Percentiles rank a stretch among this genome's conserved stretches.
Conservation (phyloP, 352 stramenopile species). For the Globisporangium irregulare region DNA sequence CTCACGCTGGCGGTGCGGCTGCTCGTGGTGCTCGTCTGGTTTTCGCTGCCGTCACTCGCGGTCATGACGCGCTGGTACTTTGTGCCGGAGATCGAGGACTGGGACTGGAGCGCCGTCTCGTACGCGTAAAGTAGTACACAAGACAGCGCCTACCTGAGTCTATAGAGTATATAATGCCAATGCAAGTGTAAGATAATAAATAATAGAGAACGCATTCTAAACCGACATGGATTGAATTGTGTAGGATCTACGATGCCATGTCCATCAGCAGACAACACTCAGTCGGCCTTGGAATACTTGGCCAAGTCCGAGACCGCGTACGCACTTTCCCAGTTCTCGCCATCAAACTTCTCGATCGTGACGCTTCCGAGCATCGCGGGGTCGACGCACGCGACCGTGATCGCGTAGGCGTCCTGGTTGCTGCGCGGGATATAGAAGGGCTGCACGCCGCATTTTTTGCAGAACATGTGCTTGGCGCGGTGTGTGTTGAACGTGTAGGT, state of each 20-base stretch:
- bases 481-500: constrained; percentile 85
- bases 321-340: constrained; percentile 64
- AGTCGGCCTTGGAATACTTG: constrained; percentile 33
- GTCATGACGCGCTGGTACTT: constrained; percentile 13
- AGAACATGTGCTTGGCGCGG: constrained; percentile 78
- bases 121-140: neutral
- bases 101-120: constrained; percentile 4
- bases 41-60: constrained; percentile 17
- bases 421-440: constrained; percentile 80
- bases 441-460: constrained; percentile 71
- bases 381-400: constrained; percentile 74
- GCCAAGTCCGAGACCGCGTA: constrained; percentile 34
- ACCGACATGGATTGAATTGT: neutral
- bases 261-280: neutral
- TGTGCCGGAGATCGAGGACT: constrained; percentile 11
- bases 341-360: constrained; percentile 66
- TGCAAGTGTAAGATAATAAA: neutral
- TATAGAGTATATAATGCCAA: neutral
- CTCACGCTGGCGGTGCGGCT: constrained; percentile 16
- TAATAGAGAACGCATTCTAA: neutral
- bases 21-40: constrained; percentile 27
- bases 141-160: neutral
- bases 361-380: constrained; percentile 44
- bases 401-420: constrained; percentile 73
- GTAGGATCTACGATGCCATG: neutral